phyloP scores from a whole-genome alignment of 2,329 filamentous ascomycete genomes.

The Monosporascus ibericus region DNA sequence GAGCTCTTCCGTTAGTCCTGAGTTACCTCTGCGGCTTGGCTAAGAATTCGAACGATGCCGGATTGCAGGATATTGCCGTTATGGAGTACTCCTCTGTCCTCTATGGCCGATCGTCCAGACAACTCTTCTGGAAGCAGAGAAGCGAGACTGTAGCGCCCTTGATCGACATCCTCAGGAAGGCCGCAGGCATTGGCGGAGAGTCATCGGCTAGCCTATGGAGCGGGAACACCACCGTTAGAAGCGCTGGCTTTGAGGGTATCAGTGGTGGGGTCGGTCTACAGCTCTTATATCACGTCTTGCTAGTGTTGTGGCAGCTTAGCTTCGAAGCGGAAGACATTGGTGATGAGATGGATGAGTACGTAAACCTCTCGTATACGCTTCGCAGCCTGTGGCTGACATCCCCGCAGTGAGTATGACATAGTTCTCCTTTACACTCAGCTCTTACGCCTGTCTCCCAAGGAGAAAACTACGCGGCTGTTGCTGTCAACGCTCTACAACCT shows the following conservation, averaged over 20 bases:
- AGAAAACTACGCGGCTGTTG: conserved; percentile 91
- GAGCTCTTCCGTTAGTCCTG: conserved; percentile 73
- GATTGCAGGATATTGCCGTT: conserved; percentile 91
- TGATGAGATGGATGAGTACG: conserved; percentile 78
- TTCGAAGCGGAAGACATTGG: conserved; percentile 76
- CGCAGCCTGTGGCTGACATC: conserved; percentile 17
- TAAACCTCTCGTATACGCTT: conserved; percentile 6
- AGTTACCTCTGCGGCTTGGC: conserved; percentile 79
- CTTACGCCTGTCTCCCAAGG: conserved; percentile 86
- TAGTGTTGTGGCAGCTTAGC: conserved; percentile 94
- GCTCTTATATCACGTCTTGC: conserved; percentile 85
- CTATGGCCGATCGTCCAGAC: conserved; percentile 65
- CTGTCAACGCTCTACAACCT: conserved; percentile 88
- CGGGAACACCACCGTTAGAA: conserved; percentile 45
- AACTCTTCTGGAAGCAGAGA: conserved; percentile 86
- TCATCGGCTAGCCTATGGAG: conserved; percentile 58
- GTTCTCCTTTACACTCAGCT: conserved; percentile 89
- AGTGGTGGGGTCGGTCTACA: conserved; percentile 87
- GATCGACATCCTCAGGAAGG: conserved; percentile 73
- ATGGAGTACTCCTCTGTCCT: conserved; percentile 84
- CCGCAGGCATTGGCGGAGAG: conserved; percentile 63
- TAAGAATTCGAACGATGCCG: conserved; percentile 73
- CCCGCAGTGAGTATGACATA: conserved; percentile 81
- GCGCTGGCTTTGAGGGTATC: conserved; percentile 56
- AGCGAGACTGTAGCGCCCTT: conserved; percentile 79